A percentile compares a stretch with the other conserved stretches of the same genome.
Evolutionary conservation across 805 yeast genomes (phyloP).

Genomic region (Cyberlindnera amylophila): DNA sequence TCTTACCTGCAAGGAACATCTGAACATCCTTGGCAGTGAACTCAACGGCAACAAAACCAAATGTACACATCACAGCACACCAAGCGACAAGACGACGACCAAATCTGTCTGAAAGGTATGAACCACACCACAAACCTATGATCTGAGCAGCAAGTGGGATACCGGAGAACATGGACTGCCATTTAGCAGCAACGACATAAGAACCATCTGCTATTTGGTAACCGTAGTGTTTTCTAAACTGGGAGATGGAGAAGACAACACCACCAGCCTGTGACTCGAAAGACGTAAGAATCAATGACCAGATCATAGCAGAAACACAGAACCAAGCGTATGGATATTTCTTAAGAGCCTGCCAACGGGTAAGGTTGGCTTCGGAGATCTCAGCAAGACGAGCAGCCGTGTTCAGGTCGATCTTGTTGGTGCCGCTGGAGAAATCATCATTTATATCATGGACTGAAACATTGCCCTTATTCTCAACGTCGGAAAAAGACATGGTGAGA

Average conservation of each 20-base stretch:
- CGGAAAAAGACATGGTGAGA: too few relatives aligned
- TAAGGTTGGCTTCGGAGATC: too few relatives aligned
- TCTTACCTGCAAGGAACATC: too few relatives aligned
- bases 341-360: too few relatives aligned
- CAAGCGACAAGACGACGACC: conserved; percentile 35
- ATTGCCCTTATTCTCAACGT: too few relatives aligned
- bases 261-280: conserved; percentile 39
- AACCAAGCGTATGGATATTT: conserved; percentile 8
- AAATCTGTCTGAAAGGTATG: conserved; percentile 28
- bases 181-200: conserved; percentile 36
- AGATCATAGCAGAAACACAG: conserved; percentile 37
- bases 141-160: too few relatives aligned
- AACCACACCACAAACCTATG: too few relatives aligned
- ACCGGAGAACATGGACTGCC: conserved; percentile 37
- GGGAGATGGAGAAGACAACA: conserved; percentile 34
- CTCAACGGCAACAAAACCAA: conserved; percentile 36
- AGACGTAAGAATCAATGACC: conserved; percentile 38
- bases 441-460: too few relatives aligned
- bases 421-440: too few relatives aligned
- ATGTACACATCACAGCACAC: too few relatives aligned
- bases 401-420: too few relatives aligned
- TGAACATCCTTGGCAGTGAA: conserved; percentile 40
- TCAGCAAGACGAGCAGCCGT: too few relatives aligned
- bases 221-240: conserved; percentile 33
- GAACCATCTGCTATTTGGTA: conserved; percentile 23